phyloP scores from a whole-genome alignment of 2,329 filamentous ascomycete genomes.

The Trichoderma sp. region DNA sequence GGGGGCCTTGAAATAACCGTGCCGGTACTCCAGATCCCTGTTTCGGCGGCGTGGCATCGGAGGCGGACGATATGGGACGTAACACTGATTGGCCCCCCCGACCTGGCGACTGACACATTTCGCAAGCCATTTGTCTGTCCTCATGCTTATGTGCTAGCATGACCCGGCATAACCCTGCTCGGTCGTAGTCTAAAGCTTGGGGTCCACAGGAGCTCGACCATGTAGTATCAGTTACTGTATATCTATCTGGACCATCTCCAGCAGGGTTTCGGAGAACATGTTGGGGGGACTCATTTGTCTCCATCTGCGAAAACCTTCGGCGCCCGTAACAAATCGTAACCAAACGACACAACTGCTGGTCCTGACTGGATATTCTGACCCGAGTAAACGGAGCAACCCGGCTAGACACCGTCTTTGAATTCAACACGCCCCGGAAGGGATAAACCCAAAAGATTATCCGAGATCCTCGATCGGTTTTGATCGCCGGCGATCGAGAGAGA shows the following conservation, averaged over 20 bases:
- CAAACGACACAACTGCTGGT: neutral
- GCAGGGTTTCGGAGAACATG: neutral
- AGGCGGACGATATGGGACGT: constrained; percentile 3
- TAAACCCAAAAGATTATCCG: neutral
- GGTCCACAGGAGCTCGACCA: constrained; percentile 12
- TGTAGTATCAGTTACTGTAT: neutral
- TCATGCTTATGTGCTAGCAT: constrained; percentile 13
- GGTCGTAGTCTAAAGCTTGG: constrained; percentile 1
- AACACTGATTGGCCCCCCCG: constrained; percentile 3
- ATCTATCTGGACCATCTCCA: constrained; percentile 7
- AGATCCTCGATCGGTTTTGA: constrained; percentile 7
- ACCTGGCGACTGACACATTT: constrained; percentile 7
- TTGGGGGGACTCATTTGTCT: neutral
- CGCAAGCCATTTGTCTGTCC: neutral
- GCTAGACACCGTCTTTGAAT: neutral
- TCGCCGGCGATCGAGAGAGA: constrained; percentile 8
- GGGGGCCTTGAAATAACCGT: constrained; percentile 4
- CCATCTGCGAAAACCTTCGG: neutral
- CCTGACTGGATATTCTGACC: neutral
- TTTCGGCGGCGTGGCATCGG: neutral
- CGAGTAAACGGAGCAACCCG: neutral
- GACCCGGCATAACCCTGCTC: constrained; percentile 1
- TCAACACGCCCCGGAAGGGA: neutral
- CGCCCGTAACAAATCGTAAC: neutral
- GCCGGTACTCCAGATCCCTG: neutral